A percentile compares a stretch with the other conserved stretches of the same genome.
Conservation (phyloP, 2,329 filamentous ascomycete genomes). For the Furcasterigmium sp. region DNA sequence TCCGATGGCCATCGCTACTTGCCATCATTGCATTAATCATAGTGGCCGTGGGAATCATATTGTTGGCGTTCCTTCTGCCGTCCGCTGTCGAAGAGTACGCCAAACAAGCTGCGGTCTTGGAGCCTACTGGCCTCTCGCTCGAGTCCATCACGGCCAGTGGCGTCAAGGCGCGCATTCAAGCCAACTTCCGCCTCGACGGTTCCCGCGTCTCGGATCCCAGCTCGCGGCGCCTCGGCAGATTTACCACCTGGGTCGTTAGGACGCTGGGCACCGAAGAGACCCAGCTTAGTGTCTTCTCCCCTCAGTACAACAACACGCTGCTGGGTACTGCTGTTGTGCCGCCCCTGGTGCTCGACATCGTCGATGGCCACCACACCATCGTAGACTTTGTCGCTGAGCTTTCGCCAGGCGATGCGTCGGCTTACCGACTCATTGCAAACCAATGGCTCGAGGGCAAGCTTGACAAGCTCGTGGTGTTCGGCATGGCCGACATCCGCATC, state of each 20-base stretch:
- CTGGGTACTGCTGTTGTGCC: conserved; percentile 76
- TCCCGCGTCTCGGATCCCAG: conserved; percentile 65
- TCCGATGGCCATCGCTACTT: conserved; percentile 73
- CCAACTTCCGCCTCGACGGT: conserved; percentile 75
- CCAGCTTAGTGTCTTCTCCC: conserved; percentile 70
- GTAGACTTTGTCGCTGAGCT: conserved; percentile 78
- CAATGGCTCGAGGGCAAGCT: conserved; percentile 83
- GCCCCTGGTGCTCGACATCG: conserved; percentile 67
- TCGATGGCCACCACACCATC: conserved; percentile 70
- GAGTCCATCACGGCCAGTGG: conserved; percentile 78
- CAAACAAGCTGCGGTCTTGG: conserved; percentile 73
- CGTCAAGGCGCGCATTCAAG: conserved; percentile 73
- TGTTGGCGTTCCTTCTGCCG: conserved; percentile 76
- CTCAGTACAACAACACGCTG: conserved; percentile 73
- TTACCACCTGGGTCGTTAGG: conserved; percentile 74
- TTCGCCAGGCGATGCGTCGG: conserved; percentile 68
- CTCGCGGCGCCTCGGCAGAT: conserved; percentile 69
- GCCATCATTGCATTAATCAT: conserved; percentile 63
- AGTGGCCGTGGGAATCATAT: conserved; percentile 62
- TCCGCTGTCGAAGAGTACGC: conserved; percentile 80
- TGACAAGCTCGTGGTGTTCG: conserved; percentile 64
- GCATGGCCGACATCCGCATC: conserved; percentile 66
- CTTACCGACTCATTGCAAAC: conserved; percentile 74
- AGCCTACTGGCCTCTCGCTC: conserved; percentile 78
- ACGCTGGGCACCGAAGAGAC: conserved; percentile 71